phyloP scores from a whole-genome alignment of 2,329 filamentous ascomycete species.

The Calonectria honghensis region DNA sequence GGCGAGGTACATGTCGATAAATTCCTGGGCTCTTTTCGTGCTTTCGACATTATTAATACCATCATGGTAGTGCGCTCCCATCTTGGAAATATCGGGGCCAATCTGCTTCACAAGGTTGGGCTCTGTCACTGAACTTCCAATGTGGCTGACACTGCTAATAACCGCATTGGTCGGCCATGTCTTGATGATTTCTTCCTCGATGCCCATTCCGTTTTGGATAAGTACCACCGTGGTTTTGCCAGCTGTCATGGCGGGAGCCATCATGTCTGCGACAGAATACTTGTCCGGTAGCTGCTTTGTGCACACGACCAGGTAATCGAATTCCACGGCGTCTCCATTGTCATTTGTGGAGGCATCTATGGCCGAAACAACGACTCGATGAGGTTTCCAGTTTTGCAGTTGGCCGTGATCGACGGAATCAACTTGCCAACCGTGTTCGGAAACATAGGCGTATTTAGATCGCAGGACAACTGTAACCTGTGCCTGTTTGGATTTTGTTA shows the following conservation, averaged over 20 bases:
- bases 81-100: conserved; percentile 1
- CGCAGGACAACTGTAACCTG: neutral
- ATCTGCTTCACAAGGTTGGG: conserved; percentile 4
- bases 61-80: neutral
- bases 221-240: neutral
- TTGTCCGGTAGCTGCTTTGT: neutral
- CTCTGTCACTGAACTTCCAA: neutral
- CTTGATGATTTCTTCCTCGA: conserved; percentile 17
- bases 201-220: neutral
- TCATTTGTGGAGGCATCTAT: conserved; percentile 1
- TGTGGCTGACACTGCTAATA: conserved; percentile 11
- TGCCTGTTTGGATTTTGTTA: neutral
- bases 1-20: neutral
- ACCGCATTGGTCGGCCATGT: conserved; percentile 5
- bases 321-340: neutral
- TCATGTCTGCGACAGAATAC: conserved; percentile 3
- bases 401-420: conserved; percentile 9
- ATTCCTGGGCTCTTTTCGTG: neutral
- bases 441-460: conserved; percentile 1
- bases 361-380: neutral
- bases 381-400: neutral
- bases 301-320: neutral
- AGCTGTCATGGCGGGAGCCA: neutral
- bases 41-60: neutral
- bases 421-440: neutral